These are phyloP conservation scores for Penicilliopsis zonata DNA, from an alignment of 495 filamentous ascomycete genomes.

Conservation along the genomic window DNA sequence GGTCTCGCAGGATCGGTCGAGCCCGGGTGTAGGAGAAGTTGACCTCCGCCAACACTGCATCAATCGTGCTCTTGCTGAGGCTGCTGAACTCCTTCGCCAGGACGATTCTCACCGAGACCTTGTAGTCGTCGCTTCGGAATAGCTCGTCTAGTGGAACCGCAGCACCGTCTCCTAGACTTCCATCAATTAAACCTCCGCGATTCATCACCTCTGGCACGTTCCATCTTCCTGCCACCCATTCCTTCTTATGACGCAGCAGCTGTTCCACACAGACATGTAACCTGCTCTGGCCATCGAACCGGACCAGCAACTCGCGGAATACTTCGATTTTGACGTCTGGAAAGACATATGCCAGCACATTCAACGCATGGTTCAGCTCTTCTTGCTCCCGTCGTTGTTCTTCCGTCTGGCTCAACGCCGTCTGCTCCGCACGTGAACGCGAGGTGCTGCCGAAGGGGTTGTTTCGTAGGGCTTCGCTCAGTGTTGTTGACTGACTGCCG, in stretches of 20 bases:
- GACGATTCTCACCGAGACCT: conserved; percentile 47
- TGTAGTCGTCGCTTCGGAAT: conserved; percentile 67
- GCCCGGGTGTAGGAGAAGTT: conserved; percentile 82
- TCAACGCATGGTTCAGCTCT: conserved; percentile 65
- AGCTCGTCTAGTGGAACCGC: conserved; percentile 53
- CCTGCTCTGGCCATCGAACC: conserved; percentile 70
- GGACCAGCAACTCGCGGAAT: conserved; percentile 79
- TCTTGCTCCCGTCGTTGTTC: conserved; percentile 35
- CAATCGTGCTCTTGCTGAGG: conserved; percentile 66
- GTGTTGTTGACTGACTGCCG: conserved; percentile 20
- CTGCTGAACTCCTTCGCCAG: conserved; percentile 72
- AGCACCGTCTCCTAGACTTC: conserved; percentile 5
- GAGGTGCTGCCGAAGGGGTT: conserved; percentile 31
- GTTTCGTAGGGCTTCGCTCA: conserved; percentile 29
- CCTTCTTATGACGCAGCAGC: conserved; percentile 62
- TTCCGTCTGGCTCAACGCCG: conserved; percentile 9
- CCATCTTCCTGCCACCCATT: conserved; percentile 67
- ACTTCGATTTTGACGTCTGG: conserved; percentile 81
- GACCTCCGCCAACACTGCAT: conserved; percentile 78
- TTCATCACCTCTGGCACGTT: conserved; percentile 26
- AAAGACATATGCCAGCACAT: conserved; percentile 62
- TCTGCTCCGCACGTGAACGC: conserved; percentile 17
- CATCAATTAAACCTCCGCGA: conserved; percentile 1
- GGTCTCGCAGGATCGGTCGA: conserved; percentile 57
- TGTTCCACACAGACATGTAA: conserved; percentile 77